A percentile compares a stretch with the other conserved stretches of the same genome.
These are phyloP conservation scores for Stropharia rugosoannulata DNA, from an alignment of 768 basidiomycete genomes.

Conservation along the genomic window DNA sequence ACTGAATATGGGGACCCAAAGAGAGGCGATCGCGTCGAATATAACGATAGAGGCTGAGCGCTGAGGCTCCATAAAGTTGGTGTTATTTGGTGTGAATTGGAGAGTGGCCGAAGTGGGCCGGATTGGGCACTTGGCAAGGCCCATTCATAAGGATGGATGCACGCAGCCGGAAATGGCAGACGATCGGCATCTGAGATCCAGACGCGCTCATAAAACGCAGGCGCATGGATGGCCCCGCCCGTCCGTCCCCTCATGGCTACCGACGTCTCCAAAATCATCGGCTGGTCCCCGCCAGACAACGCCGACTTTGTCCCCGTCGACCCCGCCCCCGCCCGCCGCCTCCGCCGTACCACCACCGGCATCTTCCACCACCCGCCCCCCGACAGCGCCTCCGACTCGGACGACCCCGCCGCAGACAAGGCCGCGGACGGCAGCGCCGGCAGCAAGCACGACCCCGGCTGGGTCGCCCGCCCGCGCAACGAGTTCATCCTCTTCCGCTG, in stretches of 20 bases:
- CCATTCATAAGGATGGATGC: too few species aligned
- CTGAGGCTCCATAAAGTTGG: too few species aligned
- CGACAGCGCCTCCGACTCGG: slow-evolving; percentile 21
- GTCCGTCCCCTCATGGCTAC: slow-evolving; percentile 15
- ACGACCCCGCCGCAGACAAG: slow-evolving; percentile 15
- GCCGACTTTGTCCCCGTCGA: slow-evolving; percentile 22
- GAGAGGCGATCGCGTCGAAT: too few species aligned
- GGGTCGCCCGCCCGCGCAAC: slow-evolving; percentile 68
- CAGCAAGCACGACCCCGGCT: slow-evolving; percentile 44
- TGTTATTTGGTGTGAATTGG: too few species aligned
- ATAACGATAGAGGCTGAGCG: too few species aligned
- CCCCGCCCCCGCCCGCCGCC: slow-evolving; percentile 8
- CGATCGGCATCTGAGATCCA: background rate
- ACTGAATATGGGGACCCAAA: too few species aligned
- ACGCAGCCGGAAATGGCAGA: too few species aligned
- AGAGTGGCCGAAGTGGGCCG: too few species aligned
- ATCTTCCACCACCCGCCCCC: slow-evolving; percentile 16
- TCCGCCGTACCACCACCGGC: slow-evolving; percentile 6
- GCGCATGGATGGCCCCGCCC: slow-evolving; percentile 6
- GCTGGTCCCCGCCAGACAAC: slow-evolving; percentile 31
- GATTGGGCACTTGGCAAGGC: too few species aligned
- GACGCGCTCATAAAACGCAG: background rate
- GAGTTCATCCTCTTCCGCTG: slow-evolving; percentile 75
- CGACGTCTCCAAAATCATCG: slow-evolving; percentile 23
- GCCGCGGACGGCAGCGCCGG: background rate